Base-by-base conservation (phyloP, 352 stramenopile genomes). In the Globisporangium nodosum region DNA sequence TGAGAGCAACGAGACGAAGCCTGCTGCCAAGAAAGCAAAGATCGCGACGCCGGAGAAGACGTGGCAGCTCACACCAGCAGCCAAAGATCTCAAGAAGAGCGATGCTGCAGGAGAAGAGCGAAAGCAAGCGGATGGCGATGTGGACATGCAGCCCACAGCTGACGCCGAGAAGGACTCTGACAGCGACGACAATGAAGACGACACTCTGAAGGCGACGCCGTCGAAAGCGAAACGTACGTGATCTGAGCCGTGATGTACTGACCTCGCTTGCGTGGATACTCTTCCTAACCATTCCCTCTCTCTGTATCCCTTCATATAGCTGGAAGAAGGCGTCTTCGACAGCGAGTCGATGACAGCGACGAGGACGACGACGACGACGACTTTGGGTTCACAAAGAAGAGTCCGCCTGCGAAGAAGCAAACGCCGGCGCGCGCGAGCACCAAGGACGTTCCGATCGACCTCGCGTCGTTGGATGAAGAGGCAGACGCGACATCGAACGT, bases 271-370 rank as follows among this genome's bases (percentile, higher is more conserved):
- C 27, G 9, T 24, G n/a, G 27, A 50, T 8, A 6, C 12, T 20
- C 49, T 13, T 30, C n/a, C n/a, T 30, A 39, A 39, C 24, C 1
- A 11, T 0, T 37, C 46, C n/a, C 8, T 49, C 11, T 20, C 8
- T 55, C 3, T 53, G 3, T 43, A 18, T 59, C 7, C 11, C n/a
- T 57, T 20, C 58, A 20, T 42, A 65, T 15, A 82, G 76, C 69
- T 65, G 79, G 78, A 27, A 77, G 81, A 11, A 68, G 79, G 54
- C 77, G 81, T 56, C 62, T 91, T 5, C 77, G 79, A 7, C 79
- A 88, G 68, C 72, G 77, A 1, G 60, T 87, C 5, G 72, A 40
- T 8, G 54, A 54, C n/a, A 66, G 60, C 16, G 60, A 86, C 12
- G 72, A 71, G 12, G 69, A 88, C 18, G 73, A 85, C 21, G 69